phyloP scores from a whole-genome alignment of 1,139 yeast genomes.

The Pichia sp. region DNA sequence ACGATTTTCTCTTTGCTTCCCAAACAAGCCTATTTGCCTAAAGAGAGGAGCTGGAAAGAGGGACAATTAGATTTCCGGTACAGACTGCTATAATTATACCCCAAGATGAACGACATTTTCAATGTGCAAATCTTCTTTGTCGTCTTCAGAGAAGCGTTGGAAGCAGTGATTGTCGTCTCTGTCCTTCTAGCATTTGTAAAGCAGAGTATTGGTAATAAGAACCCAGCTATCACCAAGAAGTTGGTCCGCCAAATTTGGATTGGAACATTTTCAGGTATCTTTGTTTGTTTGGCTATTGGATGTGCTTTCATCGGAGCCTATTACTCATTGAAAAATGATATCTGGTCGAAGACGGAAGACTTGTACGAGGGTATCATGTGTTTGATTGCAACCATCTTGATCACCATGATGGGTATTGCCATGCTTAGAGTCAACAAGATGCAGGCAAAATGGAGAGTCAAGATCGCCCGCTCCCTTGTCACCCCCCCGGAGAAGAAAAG shows the following conservation, averaged over 20 bases:
- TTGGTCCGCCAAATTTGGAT: conserved; percentile 73
- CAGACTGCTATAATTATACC: background rate
- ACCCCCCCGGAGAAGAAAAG: conserved; percentile 32
- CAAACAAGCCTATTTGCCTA: no score
- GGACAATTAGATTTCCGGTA: background rate
- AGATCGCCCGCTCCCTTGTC: conserved; percentile 63
- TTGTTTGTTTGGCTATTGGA: conserved; percentile 75
- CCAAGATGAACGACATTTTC: conserved; percentile 37
- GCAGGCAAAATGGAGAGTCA: conserved; percentile 89
- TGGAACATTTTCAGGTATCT: conserved; percentile 72
- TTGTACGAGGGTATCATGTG: conserved; percentile 91
- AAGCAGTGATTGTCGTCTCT: conserved; percentile 85
- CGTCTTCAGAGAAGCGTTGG: conserved; percentile 84
- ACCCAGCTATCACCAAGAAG: conserved; percentile 44
- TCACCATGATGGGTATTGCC: conserved; percentile 87
- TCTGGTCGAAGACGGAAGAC: conserved; percentile 85
- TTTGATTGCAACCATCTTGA: conserved; percentile 75
- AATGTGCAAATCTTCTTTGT: conserved; percentile 71
- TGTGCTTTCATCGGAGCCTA: conserved; percentile 82
- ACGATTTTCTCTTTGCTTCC: no score
- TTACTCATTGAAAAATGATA: conserved; percentile 71
- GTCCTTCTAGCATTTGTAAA: conserved; percentile 88
- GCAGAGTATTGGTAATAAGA: conserved; percentile 53
- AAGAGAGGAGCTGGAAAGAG: no score
- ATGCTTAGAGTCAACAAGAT: conserved; percentile 86